phyloP scores from a whole-genome alignment of 495 filamentous ascomycete species.

The Hypoxylon fragiforme region DNA sequence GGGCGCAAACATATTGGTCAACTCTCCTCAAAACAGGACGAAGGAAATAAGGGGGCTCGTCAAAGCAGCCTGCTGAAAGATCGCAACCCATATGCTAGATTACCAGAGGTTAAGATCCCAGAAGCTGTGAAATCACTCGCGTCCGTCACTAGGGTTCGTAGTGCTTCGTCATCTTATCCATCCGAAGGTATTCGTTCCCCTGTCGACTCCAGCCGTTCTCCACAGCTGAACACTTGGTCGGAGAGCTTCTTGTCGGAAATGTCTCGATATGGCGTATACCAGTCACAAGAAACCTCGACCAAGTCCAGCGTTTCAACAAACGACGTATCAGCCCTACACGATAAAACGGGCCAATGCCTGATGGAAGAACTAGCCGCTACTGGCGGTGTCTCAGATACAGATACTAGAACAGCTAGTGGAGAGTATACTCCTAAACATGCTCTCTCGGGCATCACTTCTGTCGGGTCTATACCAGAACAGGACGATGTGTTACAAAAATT shows the following conservation, averaged over 20 bases:
- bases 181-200: conserved; percentile 39
- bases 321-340: neutral
- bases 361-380: conserved; percentile 27
- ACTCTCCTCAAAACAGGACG: neutral
- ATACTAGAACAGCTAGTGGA: conserved; percentile 19
- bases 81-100: neutral
- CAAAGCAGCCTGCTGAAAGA: neutral
- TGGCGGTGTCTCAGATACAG: conserved; percentile 22
- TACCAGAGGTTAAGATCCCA: neutral
- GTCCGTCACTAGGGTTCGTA: conserved; percentile 12
- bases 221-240: conserved; percentile 19
- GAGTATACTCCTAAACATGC: conserved; percentile 9
- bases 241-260: conserved; percentile 18
- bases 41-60: neutral
- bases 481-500: neutral
- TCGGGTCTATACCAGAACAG: neutral
- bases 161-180: conserved; percentile 36
- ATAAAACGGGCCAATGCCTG: conserved; percentile 15
- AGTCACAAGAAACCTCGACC: neutral
- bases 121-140: neutral
- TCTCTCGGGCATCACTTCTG: conserved; percentile 14
- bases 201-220: conserved; percentile 11
- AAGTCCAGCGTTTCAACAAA: conserved; percentile 7
- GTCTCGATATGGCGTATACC: conserved; percentile 16
- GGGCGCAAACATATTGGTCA: neutral